phyloP scores from a whole-genome alignment of 306 rosid species.

The Glycine soja region DNA sequence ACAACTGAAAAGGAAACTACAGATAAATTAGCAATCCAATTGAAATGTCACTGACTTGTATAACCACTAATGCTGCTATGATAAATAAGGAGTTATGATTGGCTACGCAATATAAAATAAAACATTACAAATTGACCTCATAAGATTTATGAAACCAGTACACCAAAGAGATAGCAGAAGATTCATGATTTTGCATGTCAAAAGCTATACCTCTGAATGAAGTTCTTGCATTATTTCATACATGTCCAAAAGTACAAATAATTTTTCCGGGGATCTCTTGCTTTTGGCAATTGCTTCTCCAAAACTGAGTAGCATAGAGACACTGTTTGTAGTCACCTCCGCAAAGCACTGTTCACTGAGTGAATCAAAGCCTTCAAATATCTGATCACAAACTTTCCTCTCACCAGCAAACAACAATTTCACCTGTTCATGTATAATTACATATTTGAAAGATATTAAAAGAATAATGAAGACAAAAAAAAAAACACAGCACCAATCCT shows the following conservation, averaged over 20 bases:
- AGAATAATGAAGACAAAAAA: background rate
- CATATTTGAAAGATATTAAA: constrained; percentile 18
- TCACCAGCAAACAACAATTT: constrained; percentile 96
- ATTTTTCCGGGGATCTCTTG: constrained; percentile 96
- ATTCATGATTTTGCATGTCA: constrained; percentile 27
- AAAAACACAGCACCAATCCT: constrained; percentile 23
- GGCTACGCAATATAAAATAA: constrained; percentile 23
- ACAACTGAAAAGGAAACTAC: constrained; percentile 7
- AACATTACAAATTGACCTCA: background rate
- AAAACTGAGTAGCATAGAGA: constrained; percentile 85
- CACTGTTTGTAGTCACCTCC: constrained; percentile 90
- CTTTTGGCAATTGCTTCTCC: constrained; percentile 98
- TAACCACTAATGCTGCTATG: background rate
- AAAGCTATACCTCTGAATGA: constrained; percentile 80
- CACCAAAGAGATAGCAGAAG: background rate
- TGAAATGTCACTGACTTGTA: constrained; percentile 32
- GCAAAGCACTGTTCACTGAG: constrained; percentile 91
- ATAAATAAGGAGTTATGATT: background rate
- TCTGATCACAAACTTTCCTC: constrained; percentile 87
- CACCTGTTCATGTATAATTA: constrained; percentile 65
- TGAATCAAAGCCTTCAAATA: constrained; percentile 87
- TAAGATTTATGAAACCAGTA: constrained; percentile 31
- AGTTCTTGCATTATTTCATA: constrained; percentile 98
- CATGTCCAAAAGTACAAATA: constrained; percentile 97
- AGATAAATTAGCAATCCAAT: constrained; percentile 1